These are phyloP conservation scores for Dactylellina sp. DNA, from an alignment of 2,329 filamentous ascomycete species.

Conservation along the genomic window DNA sequence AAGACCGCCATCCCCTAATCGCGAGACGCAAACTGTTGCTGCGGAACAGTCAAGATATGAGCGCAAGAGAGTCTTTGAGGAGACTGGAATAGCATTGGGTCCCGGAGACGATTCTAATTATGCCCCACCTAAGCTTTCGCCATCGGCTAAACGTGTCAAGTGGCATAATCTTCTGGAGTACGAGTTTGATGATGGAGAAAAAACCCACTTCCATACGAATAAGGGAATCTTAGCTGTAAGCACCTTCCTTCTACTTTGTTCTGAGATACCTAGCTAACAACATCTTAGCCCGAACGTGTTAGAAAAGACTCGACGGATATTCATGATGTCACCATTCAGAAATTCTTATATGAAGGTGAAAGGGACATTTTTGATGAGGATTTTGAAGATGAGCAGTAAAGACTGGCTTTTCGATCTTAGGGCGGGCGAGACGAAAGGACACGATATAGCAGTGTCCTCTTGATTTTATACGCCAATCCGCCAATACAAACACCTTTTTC, in stretches of 20 bases:
- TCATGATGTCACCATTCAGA: constrained; percentile 52
- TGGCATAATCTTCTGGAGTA: constrained; percentile 38
- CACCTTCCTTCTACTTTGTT: not conserved
- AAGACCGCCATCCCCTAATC: constrained; percentile 40
- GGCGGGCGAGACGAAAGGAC: not conserved
- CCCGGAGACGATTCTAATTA: constrained; percentile 47
- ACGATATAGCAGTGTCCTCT: not conserved
- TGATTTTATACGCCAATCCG: not conserved
- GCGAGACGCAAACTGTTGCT: constrained; percentile 32
- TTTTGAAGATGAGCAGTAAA: constrained; percentile 18
- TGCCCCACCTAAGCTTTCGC: constrained; percentile 33
- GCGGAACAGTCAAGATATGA: constrained; percentile 31
- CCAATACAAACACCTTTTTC: too few relatives aligned
- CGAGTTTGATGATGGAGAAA: constrained; percentile 28
- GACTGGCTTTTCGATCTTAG: not conserved
- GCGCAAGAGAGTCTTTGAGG: constrained; percentile 42
- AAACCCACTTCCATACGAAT: constrained; percentile 16
- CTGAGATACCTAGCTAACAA: constrained; percentile 4
- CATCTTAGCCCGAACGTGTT: constrained; percentile 44
- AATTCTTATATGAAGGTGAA: constrained; percentile 47
- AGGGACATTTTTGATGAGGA: constrained; percentile 45
- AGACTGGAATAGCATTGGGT: constrained; percentile 39
- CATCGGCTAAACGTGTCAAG: constrained; percentile 33
- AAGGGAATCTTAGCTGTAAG: constrained; percentile 46
- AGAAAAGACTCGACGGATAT: constrained; percentile 16